phyloP scores from a whole-genome alignment of 2,329 filamentous ascomycete species.

The Paradendryphiella salina region DNA sequence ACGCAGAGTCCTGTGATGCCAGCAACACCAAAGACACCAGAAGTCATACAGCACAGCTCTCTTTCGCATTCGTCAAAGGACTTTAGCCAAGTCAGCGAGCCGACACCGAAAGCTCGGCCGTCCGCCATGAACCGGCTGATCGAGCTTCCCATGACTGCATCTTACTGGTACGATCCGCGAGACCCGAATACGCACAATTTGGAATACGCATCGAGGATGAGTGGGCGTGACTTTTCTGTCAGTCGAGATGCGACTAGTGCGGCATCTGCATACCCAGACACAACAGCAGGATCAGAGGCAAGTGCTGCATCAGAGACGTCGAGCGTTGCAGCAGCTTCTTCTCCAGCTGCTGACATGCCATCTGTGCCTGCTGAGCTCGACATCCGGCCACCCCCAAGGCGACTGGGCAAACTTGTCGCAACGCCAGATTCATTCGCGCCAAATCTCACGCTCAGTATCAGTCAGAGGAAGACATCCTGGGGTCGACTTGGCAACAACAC shows the following conservation, averaged over 20 bases:
- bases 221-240: conserved; percentile 49
- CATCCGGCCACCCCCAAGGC: conserved; percentile 47
- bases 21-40: conserved; percentile 45
- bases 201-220: conserved; percentile 53
- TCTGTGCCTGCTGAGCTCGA: conserved; percentile 30
- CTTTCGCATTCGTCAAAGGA: conserved; percentile 31
- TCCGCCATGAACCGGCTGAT: conserved; percentile 50
- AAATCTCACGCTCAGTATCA: conserved; percentile 65
- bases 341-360: conserved; percentile 26
- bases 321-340: conserved; percentile 19
- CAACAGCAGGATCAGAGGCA: conserved; percentile 30
- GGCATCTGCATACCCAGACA: conserved; percentile 35
- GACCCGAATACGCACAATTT: conserved; percentile 52
- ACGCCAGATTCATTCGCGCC: conserved; percentile 66
- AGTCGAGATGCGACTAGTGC: conserved; percentile 22
- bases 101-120: conserved; percentile 44
- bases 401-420: conserved; percentile 68
- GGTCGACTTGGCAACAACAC: conserved; percentile 73
- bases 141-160: conserved; percentile 49
- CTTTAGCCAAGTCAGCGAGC: conserved; percentile 41
- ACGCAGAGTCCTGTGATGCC: conserved; percentile 44
- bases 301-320: conserved; percentile 21
- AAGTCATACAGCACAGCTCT: conserved; percentile 42
- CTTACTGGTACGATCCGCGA: conserved; percentile 51
- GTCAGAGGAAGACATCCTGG: conserved; percentile 72